These are phyloP conservation scores for Strigomonas culicis DNA, from an alignment of 208 protist species.

Conservation along the genomic window DNA sequence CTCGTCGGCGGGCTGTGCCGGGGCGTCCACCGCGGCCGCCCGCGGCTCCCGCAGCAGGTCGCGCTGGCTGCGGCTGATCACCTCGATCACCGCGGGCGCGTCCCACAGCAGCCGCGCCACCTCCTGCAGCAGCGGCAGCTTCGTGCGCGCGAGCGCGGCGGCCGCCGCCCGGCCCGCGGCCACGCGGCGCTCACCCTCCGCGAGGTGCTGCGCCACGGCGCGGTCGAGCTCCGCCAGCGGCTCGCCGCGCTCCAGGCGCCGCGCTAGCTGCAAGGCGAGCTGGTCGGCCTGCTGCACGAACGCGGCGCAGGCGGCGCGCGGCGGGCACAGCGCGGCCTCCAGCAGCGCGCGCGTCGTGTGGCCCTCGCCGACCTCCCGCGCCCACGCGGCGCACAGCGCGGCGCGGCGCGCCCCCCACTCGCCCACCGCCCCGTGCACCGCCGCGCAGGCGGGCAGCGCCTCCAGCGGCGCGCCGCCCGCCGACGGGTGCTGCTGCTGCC, in stretches of 20 bases:
- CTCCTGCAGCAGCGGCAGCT: not conserved
- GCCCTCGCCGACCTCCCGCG: not conserved
- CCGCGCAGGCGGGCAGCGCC: slow-evolving; percentile 15
- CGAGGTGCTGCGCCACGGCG: not conserved
- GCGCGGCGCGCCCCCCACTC: not conserved
- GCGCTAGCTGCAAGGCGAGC: not conserved
- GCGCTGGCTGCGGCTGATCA: slow-evolving; percentile 5
- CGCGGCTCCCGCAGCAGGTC: slow-evolving; percentile 14
- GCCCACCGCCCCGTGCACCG: slow-evolving; percentile 15
- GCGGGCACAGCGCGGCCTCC: not conserved
- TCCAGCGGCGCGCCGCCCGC: slow-evolving; percentile 11
- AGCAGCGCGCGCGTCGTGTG: not conserved
- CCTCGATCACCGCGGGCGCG: slow-evolving; percentile 17
- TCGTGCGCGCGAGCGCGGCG: not conserved
- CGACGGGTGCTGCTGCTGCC: slow-evolving; percentile 16
- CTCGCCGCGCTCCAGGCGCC: slow-evolving; percentile 10
- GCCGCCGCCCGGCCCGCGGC: too few relatives aligned
- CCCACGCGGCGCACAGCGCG: not conserved
- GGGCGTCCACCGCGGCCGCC: not conserved
- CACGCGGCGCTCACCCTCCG: not conserved
- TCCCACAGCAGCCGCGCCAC: slow-evolving; percentile 15
- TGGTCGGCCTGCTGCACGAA: not conserved
- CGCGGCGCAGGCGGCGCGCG: not conserved
- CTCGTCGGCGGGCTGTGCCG: not conserved
- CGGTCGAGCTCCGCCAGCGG: slow-evolving; percentile 11